Conservation (phyloP, 2,329 filamentous ascomycete genomes). For the Coniochaeta ligniaria region DNA sequence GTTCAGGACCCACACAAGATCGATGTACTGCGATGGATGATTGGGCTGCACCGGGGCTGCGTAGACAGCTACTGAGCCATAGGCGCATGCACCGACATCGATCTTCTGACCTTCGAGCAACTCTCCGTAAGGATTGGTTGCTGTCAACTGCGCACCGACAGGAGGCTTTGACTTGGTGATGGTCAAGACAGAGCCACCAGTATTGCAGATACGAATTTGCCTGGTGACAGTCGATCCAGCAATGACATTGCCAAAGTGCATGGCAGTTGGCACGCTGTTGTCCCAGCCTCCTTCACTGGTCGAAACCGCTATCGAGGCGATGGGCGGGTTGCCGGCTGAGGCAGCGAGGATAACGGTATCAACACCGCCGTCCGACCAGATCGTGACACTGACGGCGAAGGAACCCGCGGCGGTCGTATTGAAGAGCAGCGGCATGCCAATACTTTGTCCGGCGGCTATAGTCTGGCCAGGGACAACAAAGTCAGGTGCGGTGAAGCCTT, state of each 20-base stretch:
- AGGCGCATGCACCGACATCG: constrained; percentile 18
- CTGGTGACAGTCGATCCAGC: constrained; percentile 19
- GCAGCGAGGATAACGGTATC: constrained; percentile 23
- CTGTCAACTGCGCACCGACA: constrained; percentile 21
- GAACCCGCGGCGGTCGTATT: constrained; percentile 20
- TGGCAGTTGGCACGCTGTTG: constrained; percentile 9
- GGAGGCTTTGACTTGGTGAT: constrained; percentile 31
- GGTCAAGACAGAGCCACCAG: constrained; percentile 24
- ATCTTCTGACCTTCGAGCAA: constrained; percentile 26
- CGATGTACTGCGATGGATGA: constrained; percentile 18
- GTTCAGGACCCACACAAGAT: constrained; percentile 30
- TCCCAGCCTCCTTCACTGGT: constrained; percentile 24
- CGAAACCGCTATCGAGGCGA: constrained; percentile 25
- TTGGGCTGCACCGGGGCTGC: constrained; percentile 21
- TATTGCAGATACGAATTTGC: constrained; percentile 27
- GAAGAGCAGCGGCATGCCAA: constrained; percentile 25
- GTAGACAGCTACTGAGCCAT: constrained; percentile 22
- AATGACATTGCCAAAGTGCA: constrained; percentile 24
- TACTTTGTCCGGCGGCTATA: constrained; percentile 20
- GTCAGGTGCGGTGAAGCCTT: constrained; percentile 20
- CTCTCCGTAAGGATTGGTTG: constrained; percentile 21
- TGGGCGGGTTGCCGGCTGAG: constrained; percentile 23
- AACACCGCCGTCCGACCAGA: constrained; percentile 27
- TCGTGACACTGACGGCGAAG: constrained; percentile 24
- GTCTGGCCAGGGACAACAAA: constrained; percentile 21